phyloP scores from a whole-genome alignment of 352 stramenopile genomes.

The Phytophthora parvispora region DNA sequence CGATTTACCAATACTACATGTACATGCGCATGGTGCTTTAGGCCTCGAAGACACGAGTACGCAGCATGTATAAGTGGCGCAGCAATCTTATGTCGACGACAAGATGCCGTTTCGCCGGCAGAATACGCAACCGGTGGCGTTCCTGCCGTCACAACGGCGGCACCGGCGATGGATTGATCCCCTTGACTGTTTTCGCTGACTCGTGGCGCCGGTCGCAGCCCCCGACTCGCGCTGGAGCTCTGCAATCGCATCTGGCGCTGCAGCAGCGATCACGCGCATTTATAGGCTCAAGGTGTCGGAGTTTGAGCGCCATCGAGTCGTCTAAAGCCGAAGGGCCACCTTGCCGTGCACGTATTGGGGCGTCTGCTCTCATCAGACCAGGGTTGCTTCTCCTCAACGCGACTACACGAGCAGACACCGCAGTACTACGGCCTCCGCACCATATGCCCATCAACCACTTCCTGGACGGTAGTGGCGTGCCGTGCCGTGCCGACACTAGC shows the following conservation, averaged over 20 bases:
- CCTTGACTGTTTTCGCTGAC: not conserved
- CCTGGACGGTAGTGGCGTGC: not conserved
- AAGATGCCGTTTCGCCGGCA: not conserved
- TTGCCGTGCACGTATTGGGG: not conserved
- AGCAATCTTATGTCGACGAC: slow-evolving; percentile 8
- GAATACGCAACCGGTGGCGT: not conserved
- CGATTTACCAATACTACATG: not conserved
- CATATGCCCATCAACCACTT: not conserved
- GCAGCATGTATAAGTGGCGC: not conserved
- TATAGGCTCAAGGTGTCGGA: too few species aligned
- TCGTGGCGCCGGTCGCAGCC: too few species aligned
- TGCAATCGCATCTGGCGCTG: not conserved
- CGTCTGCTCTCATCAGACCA: slow-evolving; percentile 12
- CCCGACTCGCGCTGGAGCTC: not conserved
- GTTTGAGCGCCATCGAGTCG: too few species aligned
- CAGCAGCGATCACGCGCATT: too few species aligned
- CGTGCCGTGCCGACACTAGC: not conserved
- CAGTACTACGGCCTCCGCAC: not conserved
- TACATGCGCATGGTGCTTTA: too few species aligned
- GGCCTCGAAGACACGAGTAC: too few species aligned
- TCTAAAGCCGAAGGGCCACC: not conserved
- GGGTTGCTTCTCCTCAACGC: slow-evolving; percentile 9
- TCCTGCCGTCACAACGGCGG: not conserved
- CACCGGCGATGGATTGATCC: not conserved
- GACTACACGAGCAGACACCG: slow-evolving; percentile 15